A percentile compares a stretch with the other conserved stretches of the same genome.
These are phyloP conservation scores for Anacardium occidentale DNA, from an alignment of 345 rosid species.

Conservation along the genomic window DNA sequence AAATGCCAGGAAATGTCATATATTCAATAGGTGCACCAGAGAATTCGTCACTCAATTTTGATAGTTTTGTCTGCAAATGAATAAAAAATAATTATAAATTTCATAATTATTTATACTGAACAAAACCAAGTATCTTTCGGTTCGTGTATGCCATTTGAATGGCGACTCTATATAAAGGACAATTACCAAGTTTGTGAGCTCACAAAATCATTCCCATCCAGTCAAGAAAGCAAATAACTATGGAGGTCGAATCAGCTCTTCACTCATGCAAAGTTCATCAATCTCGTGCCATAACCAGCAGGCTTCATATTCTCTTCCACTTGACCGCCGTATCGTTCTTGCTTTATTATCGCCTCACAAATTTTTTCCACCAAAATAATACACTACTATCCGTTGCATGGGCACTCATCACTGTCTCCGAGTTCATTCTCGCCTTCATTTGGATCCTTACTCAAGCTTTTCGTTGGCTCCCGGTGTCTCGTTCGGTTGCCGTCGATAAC, in stretches of 20 bases:
- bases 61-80: no score
- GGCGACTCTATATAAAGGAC: no score
- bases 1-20: no score
- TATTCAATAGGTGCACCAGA: no score
- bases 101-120: no score
- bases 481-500: slow-evolving; percentile 32
- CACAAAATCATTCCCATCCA: background rate
- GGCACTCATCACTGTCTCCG: slow-evolving; percentile 28
- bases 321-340: slow-evolving; percentile 29
- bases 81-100: no score
- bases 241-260: background rate
- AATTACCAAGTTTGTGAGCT: background rate
- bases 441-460: slow-evolving; percentile 42
- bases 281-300: background rate
- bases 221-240: background rate
- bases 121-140: no score
- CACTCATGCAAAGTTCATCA: background rate
- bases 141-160: no score
- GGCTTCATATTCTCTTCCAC: slow-evolving; percentile 26
- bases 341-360: slow-evolving; percentile 4
- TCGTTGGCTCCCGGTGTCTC: slow-evolving; percentile 38
- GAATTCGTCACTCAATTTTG: no score
- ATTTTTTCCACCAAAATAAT: background rate
- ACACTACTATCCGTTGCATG: slow-evolving; percentile 5
- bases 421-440: slow-evolving; percentile 26